Evolutionary conservation across 495 filamentous ascomycete species (phyloP), one percentile per base, ranked within the genome.

Genomic region (Talaromyces stipitatus): DNA sequence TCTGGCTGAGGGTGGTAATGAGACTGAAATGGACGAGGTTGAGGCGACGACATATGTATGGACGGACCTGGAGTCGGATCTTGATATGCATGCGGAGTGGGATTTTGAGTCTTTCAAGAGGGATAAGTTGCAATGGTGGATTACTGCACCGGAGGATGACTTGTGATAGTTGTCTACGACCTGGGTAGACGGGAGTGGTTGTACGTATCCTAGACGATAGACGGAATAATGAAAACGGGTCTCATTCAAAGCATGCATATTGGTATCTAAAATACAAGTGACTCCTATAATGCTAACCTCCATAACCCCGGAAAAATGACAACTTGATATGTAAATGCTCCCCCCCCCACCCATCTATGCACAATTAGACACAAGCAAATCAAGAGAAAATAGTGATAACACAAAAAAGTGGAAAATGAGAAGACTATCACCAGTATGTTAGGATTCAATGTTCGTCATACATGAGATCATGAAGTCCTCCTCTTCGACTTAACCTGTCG

Each of bases 41-140:
- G 73, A 80, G 47, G 84, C 85, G 12, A 78, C 87, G 64, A 86
- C 88, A n/a, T 97, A 97, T 71, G 78, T 96, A 12, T 97, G 79
- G 75, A 71, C 73, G n/a, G 62, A 73, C 3, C 70, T 69, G 0
- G 59, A 61, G 50, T 58, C 67, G 14, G 41, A 61, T 28, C 68
- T 96, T 53, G 89, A 94, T 65, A 65, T 75, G 54, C 65, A 67
- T 32, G 67, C 68, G 24, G 90, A 94, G 68, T 96, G 91, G 91
- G 89, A 94, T 71, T 88, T 87, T 72, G 83, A 86, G 55, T 78
- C 82, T 36, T 92, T 92, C 57, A 78, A 81, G 55, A 71, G 69
- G 63, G 82, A 90, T 58, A 90, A 88, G 72, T 66, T 91, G 76
- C 62, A 66, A n/a, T 74, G 70, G 66, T 81, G 78, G 79, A 64